Base-by-base conservation (phyloP, 768 basidiomycete genomes). In the Kwoniella botswanensis region DNA sequence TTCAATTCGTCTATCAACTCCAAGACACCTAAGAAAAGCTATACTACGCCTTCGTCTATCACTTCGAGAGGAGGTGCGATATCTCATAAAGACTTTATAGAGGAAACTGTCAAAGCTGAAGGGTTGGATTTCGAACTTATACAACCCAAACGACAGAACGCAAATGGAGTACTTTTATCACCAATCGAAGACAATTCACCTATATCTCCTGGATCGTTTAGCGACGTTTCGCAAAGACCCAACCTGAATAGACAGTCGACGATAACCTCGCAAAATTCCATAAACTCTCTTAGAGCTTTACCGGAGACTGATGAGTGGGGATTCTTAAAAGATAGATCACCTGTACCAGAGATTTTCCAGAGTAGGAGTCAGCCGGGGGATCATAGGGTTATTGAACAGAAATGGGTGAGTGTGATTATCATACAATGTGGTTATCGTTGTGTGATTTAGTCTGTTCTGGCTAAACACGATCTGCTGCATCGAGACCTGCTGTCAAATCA, bases 251-350 rank as follows among this genome's bases (percentile, higher is more conserved):
- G 65, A 55, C 54, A 64, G 13, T 60, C 29, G 22, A 69, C 63
- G 17, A 64, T 70, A 63, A 54, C 53, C 10, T 42, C 43, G 22
- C 24, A 41, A 17, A 52, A 24, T 15, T 70, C 68, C 0, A 50
- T 43, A 18, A 53, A 43, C 15, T 64, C 63, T 17, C 46, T 70
- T 1, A 64, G 69, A 56, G 64, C 67, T 35, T 63, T 80, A 55
- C 67, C 74, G 2, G 77, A 81, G 64, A 81, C 79, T 35, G 80
- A 82, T 55, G 79, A 80, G 53, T 82, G 80, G 77, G 82, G 82
- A 1, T 82, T 81, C 59, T 42, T 80, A 22, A 78, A 76, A 57
- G 76, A 76, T 24, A 57, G 67, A 41, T 77, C 74, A 54, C 78
- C 77, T 9, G 74, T 74, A 21, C 82, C 82, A 18, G 76, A 79